phyloP scores from a whole-genome alignment of 2,329 filamentous ascomycete species.

The Exophiala sp. region DNA sequence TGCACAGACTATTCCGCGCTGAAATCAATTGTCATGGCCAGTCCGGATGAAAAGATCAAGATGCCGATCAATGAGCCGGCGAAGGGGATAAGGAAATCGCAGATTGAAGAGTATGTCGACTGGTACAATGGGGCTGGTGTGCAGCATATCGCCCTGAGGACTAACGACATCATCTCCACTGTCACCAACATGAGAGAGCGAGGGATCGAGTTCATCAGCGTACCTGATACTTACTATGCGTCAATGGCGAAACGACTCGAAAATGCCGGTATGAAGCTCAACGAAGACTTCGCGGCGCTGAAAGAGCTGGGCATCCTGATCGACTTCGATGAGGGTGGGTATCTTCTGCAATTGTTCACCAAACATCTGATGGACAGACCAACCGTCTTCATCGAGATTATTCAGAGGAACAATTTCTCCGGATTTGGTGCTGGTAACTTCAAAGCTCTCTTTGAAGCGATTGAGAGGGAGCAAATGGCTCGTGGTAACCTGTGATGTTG shows the following conservation, averaged over 20 bases:
- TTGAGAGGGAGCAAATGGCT: slow-evolving; percentile 85
- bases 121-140: slow-evolving; percentile 89
- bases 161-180: slow-evolving; percentile 70
- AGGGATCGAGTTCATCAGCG: slow-evolving; percentile 88
- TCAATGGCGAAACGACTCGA: slow-evolving; percentile 71
- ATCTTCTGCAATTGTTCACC: slow-evolving; percentile 71
- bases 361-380: slow-evolving; percentile 92
- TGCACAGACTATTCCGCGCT: slow-evolving; percentile 89
- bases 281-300: slow-evolving; percentile 76
- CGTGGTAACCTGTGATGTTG: slow-evolving; percentile 69
- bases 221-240: slow-evolving; percentile 82
- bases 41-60: slow-evolving; percentile 80
- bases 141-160: slow-evolving; percentile 88
- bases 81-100: slow-evolving; percentile 80
- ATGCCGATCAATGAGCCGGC: slow-evolving; percentile 99
- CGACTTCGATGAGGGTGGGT: slow-evolving; percentile 91
- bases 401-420: slow-evolving; percentile 83
- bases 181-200: slow-evolving; percentile 78
- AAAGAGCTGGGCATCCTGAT: slow-evolving; percentile 81
- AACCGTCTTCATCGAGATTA: slow-evolving; percentile 95
- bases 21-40: slow-evolving; percentile 86
- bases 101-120: slow-evolving; percentile 90
- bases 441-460: slow-evolving; percentile 90
- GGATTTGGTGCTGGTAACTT: slow-evolving; percentile 96
- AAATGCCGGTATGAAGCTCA: slow-evolving; percentile 57